A percentile compares a stretch with the other conserved stretches of the same genome.
Evolutionary conservation across 306 rosid genomes (phyloP).

Genomic region (Glycine tomentella): DNA sequence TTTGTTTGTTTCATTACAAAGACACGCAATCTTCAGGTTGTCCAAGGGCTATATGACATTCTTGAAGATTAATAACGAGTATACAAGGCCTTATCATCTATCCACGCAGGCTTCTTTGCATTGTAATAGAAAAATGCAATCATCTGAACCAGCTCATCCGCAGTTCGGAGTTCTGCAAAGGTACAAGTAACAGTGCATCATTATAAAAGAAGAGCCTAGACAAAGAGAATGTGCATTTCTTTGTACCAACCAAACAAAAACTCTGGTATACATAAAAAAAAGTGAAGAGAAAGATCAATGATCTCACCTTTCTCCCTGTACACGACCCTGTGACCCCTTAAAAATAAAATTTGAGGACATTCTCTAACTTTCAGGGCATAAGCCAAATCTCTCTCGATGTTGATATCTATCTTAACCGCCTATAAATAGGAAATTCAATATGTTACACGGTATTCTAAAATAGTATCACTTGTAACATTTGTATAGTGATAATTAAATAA

Average conservation of each 20-base stretch:
- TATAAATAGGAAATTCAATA: slow-evolving; percentile 45
- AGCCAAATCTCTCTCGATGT: slow-evolving; percentile 89
- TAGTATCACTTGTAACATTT: background rate
- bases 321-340: slow-evolving; percentile 73
- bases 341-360: slow-evolving; percentile 82
- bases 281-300: slow-evolving; percentile 41
- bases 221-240: slow-evolving; percentile 6
- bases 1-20: slow-evolving; percentile 11
- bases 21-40: slow-evolving; percentile 10
- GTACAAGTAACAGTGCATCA: slow-evolving; percentile 14
- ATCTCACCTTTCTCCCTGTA: slow-evolving; percentile 92
- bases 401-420: slow-evolving; percentile 88
- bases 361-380: slow-evolving; percentile 84
- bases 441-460: slow-evolving; percentile 34
- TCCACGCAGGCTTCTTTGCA: slow-evolving; percentile 91
- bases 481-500: slow-evolving; percentile 13
- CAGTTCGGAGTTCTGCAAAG: slow-evolving; percentile 66
- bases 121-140: slow-evolving; percentile 95
- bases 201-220: slow-evolving; percentile 11
- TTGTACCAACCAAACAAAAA: slow-evolving; percentile 41
- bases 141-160: slow-evolving; percentile 87
- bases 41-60: slow-evolving; percentile 10
- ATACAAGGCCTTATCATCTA: slow-evolving; percentile 61
- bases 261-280: background rate
- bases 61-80: slow-evolving; percentile 42